Evolutionary conservation across 176 grass and related monocot species (phyloP), one percentile per base, ranked within the genome.

Genomic region (Rhipidocladum racemiflorum): DNA sequence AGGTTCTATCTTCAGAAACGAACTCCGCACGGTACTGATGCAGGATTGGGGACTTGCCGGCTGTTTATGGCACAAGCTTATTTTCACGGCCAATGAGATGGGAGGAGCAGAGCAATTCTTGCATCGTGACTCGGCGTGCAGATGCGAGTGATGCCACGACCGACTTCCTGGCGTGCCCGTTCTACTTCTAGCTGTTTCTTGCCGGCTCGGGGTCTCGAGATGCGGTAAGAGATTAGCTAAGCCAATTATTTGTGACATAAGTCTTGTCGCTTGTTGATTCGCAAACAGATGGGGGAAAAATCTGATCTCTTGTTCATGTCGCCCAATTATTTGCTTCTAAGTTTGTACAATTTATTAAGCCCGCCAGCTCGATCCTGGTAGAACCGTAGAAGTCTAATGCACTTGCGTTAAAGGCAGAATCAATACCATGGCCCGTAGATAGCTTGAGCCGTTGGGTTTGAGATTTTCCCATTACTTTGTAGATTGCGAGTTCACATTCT

Each of bases 61-160:
- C 25, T 76, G 62, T 76, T 68, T 76, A 64, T 53, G 42, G 7
- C 67, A 18, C 5, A 70, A 12, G 6, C 18, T 73, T n/a, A n/a
- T n/a, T n/a, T 62, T 53, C 75, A 74, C 49, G n/a, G 75, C 49
- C 74, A 67, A 64, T 20, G 68, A 62, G 39, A 32, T 3, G 62
- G 30, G 0, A 65, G 38, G 14, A 39, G 21, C 5, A 54, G 20
- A 66, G 51, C 11, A 17, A 3, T 24, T 17, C 60, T 38, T 61
- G 68, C 68, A 25, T 16, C 14, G 34, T 75, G 81, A 63, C 62
- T 79, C 69, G 13, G 62, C 69, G n/a, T 75, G 61, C 82, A 14
- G 30, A 45, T 24, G 43, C 12, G 57, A 80, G 60, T 0, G 43
- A 5, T 34, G 25, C 40, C 72, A 43, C 49, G 62, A n/a, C 9